phyloP scores from a whole-genome alignment of 2,329 filamentous ascomycete species.

The Fusarium miscanthi region DNA sequence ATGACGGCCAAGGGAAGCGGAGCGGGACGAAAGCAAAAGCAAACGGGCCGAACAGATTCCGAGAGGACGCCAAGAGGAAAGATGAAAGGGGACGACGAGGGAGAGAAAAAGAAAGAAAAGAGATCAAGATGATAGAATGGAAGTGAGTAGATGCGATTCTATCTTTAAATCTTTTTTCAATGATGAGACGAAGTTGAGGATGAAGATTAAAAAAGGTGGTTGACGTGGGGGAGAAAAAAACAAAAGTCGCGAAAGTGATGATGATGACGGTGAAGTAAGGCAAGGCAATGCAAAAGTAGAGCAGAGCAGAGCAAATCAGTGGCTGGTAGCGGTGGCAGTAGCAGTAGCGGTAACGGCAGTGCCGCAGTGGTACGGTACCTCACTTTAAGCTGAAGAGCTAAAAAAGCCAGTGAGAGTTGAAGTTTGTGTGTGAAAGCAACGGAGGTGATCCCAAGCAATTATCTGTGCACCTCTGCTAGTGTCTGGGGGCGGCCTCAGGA shows the following conservation, averaged over 20 bases:
- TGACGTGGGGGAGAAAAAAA: constrained; percentile 11
- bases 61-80: constrained; percentile 31
- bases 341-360: constrained; percentile 11
- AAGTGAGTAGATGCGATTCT: constrained; percentile 18
- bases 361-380: constrained; percentile 12
- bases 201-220: constrained; percentile 1
- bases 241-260: constrained; percentile 20
- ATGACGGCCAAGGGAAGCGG: constrained; percentile 38
- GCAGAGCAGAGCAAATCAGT: neutral
- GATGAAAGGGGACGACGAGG: constrained; percentile 18
- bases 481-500: constrained; percentile 21
- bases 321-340: constrained; percentile 12
- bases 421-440: constrained; percentile 3
- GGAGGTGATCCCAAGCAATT: constrained; percentile 9
- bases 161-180: constrained; percentile 23
- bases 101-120: neutral
- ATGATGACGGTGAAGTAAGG: constrained; percentile 32
- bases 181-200: constrained; percentile 20
- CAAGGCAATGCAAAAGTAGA: neutral
- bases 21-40: constrained; percentile 41
- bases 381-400: constrained; percentile 1
- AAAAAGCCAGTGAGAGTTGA: neutral
- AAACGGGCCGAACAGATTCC: constrained; percentile 42
- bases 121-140: constrained; percentile 7
- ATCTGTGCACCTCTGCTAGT: constrained; percentile 27